phyloP scores from a whole-genome alignment of 1,284 basidiomycete genomes.

The Rugosomyces carneus region DNA sequence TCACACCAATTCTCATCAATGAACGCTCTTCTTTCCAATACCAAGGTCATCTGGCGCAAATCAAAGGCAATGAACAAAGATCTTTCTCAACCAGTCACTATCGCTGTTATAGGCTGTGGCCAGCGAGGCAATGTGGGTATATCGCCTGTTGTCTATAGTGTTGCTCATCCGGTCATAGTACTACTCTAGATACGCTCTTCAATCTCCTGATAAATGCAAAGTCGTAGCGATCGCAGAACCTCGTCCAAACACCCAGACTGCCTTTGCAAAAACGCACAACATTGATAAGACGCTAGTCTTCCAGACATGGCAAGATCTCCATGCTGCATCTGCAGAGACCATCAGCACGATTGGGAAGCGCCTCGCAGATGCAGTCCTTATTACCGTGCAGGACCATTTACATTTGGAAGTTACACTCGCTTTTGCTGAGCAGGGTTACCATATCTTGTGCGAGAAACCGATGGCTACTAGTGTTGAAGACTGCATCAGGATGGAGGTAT shows the following conservation, averaged over 20 bases:
- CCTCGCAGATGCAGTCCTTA: constrained; percentile 74
- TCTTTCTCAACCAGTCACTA: constrained; percentile 33
- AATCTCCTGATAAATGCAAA: constrained; percentile 57
- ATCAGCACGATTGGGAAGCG: constrained; percentile 56
- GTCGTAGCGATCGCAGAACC: constrained; percentile 83
- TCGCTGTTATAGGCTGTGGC: constrained; percentile 70
- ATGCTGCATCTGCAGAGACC: constrained; percentile 59
- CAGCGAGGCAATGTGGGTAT: constrained; percentile 63
- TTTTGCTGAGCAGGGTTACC: constrained; percentile 76
- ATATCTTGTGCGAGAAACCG: constrained; percentile 87
- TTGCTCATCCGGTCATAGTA: constrained; percentile 30
- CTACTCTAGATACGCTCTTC: constrained; percentile 61
- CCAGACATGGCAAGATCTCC: constrained; percentile 65
- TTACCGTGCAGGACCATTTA: constrained; percentile 74
- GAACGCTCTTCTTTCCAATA: constrained; percentile 16
- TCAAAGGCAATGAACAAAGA: constrained; percentile 21
- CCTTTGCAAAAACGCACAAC: constrained; percentile 49
- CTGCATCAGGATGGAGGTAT: constrained; percentile 69
- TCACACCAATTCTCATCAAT: neutral
- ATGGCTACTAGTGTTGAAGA: constrained; percentile 75
- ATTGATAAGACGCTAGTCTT: constrained; percentile 67
- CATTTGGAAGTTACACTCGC: constrained; percentile 69
- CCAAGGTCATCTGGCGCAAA: constrained; percentile 31
- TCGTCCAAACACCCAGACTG: constrained; percentile 54
- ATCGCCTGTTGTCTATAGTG: constrained; percentile 1